Evolutionary conservation across 2,329 filamentous ascomycete species (phyloP), one percentile per base, ranked within the genome.

Genomic region (Cytospora leucostoma): DNA sequence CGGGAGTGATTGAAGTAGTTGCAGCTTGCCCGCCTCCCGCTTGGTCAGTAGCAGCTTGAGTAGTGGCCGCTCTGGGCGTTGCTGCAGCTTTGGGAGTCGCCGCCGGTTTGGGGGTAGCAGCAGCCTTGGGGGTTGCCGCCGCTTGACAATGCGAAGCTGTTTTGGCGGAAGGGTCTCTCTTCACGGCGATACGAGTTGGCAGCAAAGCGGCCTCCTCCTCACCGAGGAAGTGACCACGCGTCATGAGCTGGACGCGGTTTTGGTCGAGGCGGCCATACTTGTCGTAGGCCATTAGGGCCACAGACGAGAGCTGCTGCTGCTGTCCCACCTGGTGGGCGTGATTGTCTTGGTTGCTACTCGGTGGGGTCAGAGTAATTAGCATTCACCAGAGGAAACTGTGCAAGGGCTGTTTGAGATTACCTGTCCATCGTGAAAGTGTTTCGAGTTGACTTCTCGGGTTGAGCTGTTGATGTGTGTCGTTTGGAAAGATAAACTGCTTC

Each of bases 221-320:
- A 11, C 10, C 33, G 19, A 61, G 53, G 32, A 55, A 61, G 19
- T 37, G 27, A 15, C 59, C 59, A 4, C 51, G 32, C 13, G 27
- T n/a, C 51, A 61, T 53, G 4, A 61, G 59, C 38, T 61, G 51
- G 51, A 61, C 19, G 38, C 37, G 53, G 38, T 32, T 19, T 1
- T n/a, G 50, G 33, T 61, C 59, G 10, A 61, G 59, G 32, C 34
- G 7, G 19, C 59, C 59, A 15, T 61, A 55, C 21, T 17, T 40
- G 33, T 61, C 59, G 33, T 61, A 61, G 59, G 59, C 59, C 7
- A 13, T 7, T 13, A n/a, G 51, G 7, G 59, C 51, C 15, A 55
- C 4, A 15, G 51, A 7, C 13, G 51, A 50, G 10, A 61, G 51
- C 3, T 52, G 38, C 15, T 50, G 38, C 13, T 6, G 4, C n/a